A percentile compares a stretch with the other conserved stretches of the same genome.
Evolutionary conservation across 1,139 yeast genomes (phyloP).

Genomic region (Magnusiomyces tetraspermus): DNA sequence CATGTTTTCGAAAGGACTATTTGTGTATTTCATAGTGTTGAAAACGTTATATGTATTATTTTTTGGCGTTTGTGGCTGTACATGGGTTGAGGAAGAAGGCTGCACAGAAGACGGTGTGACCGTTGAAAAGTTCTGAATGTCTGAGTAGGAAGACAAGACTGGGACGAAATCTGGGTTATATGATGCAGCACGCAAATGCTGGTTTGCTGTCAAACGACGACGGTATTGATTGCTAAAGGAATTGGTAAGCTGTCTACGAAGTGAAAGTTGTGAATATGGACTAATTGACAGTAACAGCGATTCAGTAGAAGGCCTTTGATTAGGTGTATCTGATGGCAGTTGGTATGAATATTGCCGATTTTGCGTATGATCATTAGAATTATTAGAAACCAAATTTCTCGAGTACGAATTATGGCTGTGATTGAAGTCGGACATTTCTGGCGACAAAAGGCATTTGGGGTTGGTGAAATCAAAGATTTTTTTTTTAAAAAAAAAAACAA

Average conservation of each 20-base stretch:
- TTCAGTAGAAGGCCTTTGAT: slow-evolving; percentile 3
- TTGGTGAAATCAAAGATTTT: too few relatives aligned
- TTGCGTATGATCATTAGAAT: too few relatives aligned
- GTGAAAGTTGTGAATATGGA: slow-evolving; percentile 1
- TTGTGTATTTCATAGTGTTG: too few relatives aligned
- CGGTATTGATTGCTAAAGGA: slow-evolving; percentile 1
- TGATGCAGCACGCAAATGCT: background rate
- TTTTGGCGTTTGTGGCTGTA: background rate
- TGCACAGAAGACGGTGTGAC: background rate
- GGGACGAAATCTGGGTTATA: background rate
- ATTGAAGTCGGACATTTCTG: too few relatives aligned
- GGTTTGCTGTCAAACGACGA: background rate
- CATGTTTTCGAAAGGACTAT: background rate
- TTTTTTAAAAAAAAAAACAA: too few relatives aligned
- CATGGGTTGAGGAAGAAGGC: background rate
- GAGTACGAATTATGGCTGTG: too few relatives aligned
- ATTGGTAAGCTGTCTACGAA: slow-evolving; percentile 4
- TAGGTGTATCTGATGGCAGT: background rate
- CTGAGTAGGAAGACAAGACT: background rate
- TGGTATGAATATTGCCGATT: background rate
- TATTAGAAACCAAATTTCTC: too few relatives aligned
- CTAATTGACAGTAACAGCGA: slow-evolving; percentile 1
- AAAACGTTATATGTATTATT: background rate
- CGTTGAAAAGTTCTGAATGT: background rate
- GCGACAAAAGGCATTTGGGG: too few relatives aligned